These are phyloP conservation scores for Globisporangium uncinulatum DNA, from an alignment of 352 stramenopile genomes.

Conservation along the genomic window DNA sequence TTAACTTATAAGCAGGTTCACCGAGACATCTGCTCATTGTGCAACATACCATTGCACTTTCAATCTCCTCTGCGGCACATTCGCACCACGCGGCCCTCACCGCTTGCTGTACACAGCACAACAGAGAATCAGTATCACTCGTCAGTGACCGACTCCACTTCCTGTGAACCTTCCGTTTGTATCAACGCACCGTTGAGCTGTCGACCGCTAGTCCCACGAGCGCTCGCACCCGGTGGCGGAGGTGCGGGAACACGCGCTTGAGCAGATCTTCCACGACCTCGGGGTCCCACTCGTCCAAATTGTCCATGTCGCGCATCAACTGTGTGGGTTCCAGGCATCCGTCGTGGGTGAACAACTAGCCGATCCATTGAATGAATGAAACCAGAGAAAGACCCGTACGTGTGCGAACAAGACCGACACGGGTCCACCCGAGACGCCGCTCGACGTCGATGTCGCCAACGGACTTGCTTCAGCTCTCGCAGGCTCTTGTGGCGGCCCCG, in stretches of 20 bases:
- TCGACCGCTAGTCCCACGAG: slow-evolving; percentile 1
- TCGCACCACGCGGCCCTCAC: slow-evolving; percentile 9
- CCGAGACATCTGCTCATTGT: not conserved
- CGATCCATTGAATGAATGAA: not conserved
- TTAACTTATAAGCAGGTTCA: too few relatives aligned
- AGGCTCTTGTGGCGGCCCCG: too few relatives aligned
- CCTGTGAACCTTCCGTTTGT: not conserved
- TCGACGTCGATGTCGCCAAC: not conserved
- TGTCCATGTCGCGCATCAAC: slow-evolving; percentile 17
- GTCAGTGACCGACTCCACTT: not conserved
- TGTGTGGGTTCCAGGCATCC: not conserved
- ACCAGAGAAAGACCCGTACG: not conserved
- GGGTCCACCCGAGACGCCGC: slow-evolving; percentile 2
- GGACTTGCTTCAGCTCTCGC: too few relatives aligned
- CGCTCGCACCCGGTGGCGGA: slow-evolving; percentile 10
- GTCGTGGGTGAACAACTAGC: not conserved
- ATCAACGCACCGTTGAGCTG: not conserved
- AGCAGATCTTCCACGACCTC: slow-evolving; percentile 9
- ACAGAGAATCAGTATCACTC: not conserved
- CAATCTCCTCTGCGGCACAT: slow-evolving; percentile 9
- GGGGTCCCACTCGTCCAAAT: slow-evolving; percentile 14
- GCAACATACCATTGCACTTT: slow-evolving; percentile 6
- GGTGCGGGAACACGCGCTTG: slow-evolving; percentile 10
- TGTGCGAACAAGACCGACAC: slow-evolving; percentile 10
- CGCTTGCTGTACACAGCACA: not conserved